phyloP scores from a whole-genome alignment of 495 filamentous ascomycete species.

The Xylaria palmicola region DNA sequence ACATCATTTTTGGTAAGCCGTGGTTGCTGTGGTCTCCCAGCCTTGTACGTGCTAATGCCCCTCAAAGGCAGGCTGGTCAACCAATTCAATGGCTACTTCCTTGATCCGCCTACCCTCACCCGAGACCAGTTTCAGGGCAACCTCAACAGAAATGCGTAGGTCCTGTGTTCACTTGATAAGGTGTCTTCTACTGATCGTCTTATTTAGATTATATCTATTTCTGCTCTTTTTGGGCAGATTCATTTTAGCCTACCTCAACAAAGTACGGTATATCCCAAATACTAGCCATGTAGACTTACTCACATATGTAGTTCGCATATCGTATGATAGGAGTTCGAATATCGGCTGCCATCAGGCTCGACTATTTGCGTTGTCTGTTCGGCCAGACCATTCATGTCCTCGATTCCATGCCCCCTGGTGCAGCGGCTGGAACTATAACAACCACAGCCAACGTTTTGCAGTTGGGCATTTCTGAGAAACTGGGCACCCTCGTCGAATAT shows the following conservation, averaged over 20 bases:
- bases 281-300: slow-evolving; percentile 9
- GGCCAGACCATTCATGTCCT: slow-evolving; percentile 55
- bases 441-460: slow-evolving; percentile 59
- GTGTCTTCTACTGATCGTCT: slow-evolving; percentile 8
- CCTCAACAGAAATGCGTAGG: slow-evolving; percentile 29
- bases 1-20: slow-evolving; percentile 29
- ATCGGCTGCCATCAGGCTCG: slow-evolving; percentile 51
- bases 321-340: slow-evolving; percentile 51
- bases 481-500: slow-evolving; percentile 46
- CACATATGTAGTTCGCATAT: slow-evolving; percentile 37
- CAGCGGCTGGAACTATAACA: slow-evolving; percentile 58
- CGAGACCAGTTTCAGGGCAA: slow-evolving; percentile 23
- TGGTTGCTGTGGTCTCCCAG: neutral
- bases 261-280: slow-evolving; percentile 24
- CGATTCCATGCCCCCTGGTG: slow-evolving; percentile 54
- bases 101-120: slow-evolving; percentile 19
- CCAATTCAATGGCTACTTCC: slow-evolving; percentile 32
- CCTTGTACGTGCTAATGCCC: slow-evolving; percentile 15
- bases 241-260: slow-evolving; percentile 46
- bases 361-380: slow-evolving; percentile 54
- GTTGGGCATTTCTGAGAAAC: slow-evolving; percentile 58
- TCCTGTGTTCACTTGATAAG: neutral
- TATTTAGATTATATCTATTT: slow-evolving; percentile 32
- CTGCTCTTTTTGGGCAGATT: slow-evolving; percentile 46
- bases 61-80: slow-evolving; percentile 27